These are phyloP conservation scores for Eucalyptus globulus DNA, from an alignment of 345 rosid genomes.

Conservation along the genomic window DNA sequence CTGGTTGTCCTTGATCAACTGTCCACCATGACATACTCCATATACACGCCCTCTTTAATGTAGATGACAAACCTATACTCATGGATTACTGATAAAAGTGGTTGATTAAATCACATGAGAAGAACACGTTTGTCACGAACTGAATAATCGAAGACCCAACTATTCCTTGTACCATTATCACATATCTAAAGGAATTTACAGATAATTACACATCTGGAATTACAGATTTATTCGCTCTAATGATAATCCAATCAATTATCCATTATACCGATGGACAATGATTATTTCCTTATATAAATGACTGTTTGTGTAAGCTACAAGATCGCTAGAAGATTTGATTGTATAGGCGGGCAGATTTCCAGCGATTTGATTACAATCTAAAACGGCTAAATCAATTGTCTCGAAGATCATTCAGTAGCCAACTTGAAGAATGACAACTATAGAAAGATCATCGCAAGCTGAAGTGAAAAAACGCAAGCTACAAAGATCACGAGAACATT, in stretches of 20 bases:
- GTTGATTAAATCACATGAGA: too few relatives aligned
- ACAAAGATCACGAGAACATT: background rate
- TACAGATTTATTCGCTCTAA: background rate
- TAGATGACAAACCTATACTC: too few relatives aligned
- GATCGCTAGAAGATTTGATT: too few relatives aligned
- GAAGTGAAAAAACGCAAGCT: background rate
- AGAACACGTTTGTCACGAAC: too few relatives aligned
- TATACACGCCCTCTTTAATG: too few relatives aligned
- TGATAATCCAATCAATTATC: background rate
- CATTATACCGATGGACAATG: background rate
- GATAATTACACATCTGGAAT: too few relatives aligned
- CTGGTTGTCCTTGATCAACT: too few relatives aligned
- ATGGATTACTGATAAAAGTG: too few relatives aligned
- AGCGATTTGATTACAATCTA: background rate
- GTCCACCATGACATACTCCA: too few relatives aligned
- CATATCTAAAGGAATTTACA: too few relatives aligned
- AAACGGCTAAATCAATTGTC: background rate
- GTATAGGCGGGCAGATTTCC: background rate
- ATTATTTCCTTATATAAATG: background rate
- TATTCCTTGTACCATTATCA: too few relatives aligned
- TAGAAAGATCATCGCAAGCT: background rate
- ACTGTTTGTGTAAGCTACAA: background rate
- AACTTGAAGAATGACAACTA: background rate
- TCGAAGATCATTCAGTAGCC: background rate
- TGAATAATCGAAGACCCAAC: too few relatives aligned